These are phyloP conservation scores for Podosphaera fusca DNA, from an alignment of 2,329 filamentous ascomycete genomes.

Conservation along the genomic window DNA sequence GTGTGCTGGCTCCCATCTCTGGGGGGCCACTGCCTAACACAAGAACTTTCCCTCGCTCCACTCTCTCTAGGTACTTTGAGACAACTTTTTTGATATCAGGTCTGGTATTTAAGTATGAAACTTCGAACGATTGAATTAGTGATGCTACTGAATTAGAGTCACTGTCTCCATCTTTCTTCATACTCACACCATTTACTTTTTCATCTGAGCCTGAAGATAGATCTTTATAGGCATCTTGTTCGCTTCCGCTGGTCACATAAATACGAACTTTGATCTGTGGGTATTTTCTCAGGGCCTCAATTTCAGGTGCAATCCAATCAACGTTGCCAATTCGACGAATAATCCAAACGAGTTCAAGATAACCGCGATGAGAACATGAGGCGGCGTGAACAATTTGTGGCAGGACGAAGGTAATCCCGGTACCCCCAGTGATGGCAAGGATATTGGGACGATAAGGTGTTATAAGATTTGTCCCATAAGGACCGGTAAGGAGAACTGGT, in stretches of 20 bases:
- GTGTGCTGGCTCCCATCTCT: not conserved
- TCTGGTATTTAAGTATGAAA: not conserved
- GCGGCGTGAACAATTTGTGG: conserved; percentile 24
- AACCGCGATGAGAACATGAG: conserved; percentile 12
- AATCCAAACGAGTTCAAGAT: conserved; percentile 32
- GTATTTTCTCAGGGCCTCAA: conserved; percentile 21
- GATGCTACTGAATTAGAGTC: not conserved
- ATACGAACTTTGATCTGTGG: not conserved
- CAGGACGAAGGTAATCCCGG: conserved; percentile 32
- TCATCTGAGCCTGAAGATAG: too few relatives aligned
- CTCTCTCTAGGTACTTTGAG: not conserved
- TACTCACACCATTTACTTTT: too few relatives aligned
- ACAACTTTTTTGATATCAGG: not conserved
- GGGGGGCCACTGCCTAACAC: not conserved
- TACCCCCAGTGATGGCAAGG: conserved; percentile 32
- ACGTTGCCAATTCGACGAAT: conserved; percentile 30
- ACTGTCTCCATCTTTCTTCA: too few relatives aligned
- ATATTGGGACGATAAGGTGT: conserved; percentile 20
- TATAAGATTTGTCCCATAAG: conserved; percentile 28
- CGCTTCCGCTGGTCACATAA: not conserved
- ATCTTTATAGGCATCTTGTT: not conserved
- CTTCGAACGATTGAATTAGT: not conserved
- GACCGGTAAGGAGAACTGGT: conserved; percentile 35
- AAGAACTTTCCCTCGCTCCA: not conserved
- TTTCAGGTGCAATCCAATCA: conserved; percentile 33